A percentile compares a stretch with the other conserved stretches of the same genome.
These are phyloP conservation scores for Candida sp. DNA, from an alignment of 1,139 yeast genomes.

Conservation along the genomic window DNA sequence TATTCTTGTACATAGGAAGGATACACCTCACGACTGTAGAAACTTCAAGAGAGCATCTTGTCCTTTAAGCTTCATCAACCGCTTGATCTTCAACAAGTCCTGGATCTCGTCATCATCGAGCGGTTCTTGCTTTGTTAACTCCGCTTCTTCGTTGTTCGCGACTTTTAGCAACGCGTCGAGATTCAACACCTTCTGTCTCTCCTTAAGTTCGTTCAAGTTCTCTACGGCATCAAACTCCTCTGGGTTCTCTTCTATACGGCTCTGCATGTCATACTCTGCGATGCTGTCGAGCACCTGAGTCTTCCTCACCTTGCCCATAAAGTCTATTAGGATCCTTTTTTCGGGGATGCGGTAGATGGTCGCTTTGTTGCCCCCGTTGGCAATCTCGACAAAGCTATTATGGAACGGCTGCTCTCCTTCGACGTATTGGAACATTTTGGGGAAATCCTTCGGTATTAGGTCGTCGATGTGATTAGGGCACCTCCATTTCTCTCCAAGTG, in stretches of 20 bases:
- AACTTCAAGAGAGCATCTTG: conserved; percentile 66
- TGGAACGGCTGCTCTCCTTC: conserved; percentile 53
- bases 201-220: conserved; percentile 24
- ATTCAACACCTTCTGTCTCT: conserved; percentile 21
- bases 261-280: conserved; percentile 23
- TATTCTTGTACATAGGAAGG: background rate
- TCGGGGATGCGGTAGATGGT: conserved; percentile 72
- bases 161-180: conserved; percentile 28
- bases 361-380: conserved; percentile 37
- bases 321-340: conserved; percentile 74
- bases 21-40: conserved; percentile 30
- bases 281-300: conserved; percentile 28
- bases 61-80: conserved; percentile 71
- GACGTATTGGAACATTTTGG: conserved; percentile 52
- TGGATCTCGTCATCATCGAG: conserved; percentile 37
- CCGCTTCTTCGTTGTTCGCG: conserved; percentile 27
- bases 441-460: conserved; percentile 40
- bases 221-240: conserved; percentile 28
- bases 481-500: conserved; percentile 86
- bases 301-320: conserved; percentile 55
- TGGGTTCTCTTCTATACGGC: conserved; percentile 22
- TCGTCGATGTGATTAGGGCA: conserved; percentile 89
- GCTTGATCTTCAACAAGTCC: conserved; percentile 61
- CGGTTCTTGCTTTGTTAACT: conserved; percentile 5
- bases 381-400: conserved; percentile 36